Evolutionary conservation across 2,329 filamentous ascomycete species (phyloP), one percentile per base, ranked within the genome.

Genomic region (Sarocladiaceae sp.): DNA sequence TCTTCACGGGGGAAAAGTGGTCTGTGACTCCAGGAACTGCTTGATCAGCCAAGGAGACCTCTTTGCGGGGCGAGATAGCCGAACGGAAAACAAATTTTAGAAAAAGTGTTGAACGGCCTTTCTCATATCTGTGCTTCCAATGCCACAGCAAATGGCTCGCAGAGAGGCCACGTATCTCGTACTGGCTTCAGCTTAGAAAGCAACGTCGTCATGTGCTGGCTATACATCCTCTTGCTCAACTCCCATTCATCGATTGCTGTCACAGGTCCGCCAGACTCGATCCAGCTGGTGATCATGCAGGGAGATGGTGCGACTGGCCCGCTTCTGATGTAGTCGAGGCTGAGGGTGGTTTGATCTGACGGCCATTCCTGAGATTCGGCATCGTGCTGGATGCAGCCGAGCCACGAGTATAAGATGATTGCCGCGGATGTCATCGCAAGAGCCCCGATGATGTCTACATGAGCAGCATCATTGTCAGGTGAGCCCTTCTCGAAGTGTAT

Each of bases 1-100:
- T 41, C 3, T 58, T 59, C 27, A 52, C 50, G 10, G 47, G 45
- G 5, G 49, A 55, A 27, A 40, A 29, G 2, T 58, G 52, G 49
- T 52, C 52, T 12, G 49, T 55, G n/a, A n/a, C n/a, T n/a, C n/a
- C n/a, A n/a, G n/a, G n/a, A n/a, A n/a, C n/a, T n/a, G n/a, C n/a
- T n/a, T n/a, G n/a, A n/a, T n/a, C n/a, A n/a, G n/a, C n/a, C n/a
- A n/a, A n/a, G n/a, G n/a, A n/a, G n/a, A n/a, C n/a, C n/a, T n/a
- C n/a, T n/a, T n/a, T n/a, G n/a, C n/a, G n/a, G n/a, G n/a, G n/a
- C n/a, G n/a, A n/a, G n/a, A n/a, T n/a, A n/a, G n/a, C n/a, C n/a
- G n/a, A n/a, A n/a, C n/a, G n/a, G n/a, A n/a, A n/a, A n/a, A n/a
- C n/a, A n/a, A n/a, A n/a, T n/a, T n/a, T n/a, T n/a, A n/a, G n/a